These are phyloP conservation scores for Phaeodactylum tricornutum DNA, from an alignment of 108 stramenopile species.

Conservation along the genomic window DNA sequence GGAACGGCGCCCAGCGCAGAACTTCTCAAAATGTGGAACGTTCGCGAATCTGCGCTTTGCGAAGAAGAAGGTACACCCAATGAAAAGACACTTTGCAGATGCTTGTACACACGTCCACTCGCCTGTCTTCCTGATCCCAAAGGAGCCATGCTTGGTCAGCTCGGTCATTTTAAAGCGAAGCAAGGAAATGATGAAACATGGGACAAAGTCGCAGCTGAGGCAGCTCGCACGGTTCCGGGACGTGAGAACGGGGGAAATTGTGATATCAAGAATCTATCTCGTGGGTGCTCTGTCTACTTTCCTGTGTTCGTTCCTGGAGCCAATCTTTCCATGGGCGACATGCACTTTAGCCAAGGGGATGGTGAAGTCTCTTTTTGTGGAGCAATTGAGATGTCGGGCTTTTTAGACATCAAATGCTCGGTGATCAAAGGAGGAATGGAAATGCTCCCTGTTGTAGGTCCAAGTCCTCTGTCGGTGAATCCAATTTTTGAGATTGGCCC, in stretches of 20 bases:
- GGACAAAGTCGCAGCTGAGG: conserved; percentile 35
- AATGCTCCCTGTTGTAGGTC: conserved; percentile 40
- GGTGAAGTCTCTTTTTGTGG: conserved; percentile 65
- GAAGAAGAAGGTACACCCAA: conserved; percentile 40
- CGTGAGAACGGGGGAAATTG: conserved; percentile 65
- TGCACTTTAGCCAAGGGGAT: conserved; percentile 63
- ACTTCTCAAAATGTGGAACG: conserved; percentile 61
- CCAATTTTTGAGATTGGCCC: conserved; percentile 67
- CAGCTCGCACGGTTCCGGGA: conserved; percentile 20
- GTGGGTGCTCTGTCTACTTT: conserved; percentile 60
- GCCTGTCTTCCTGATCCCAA: conserved; percentile 56
- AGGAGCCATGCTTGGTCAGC: conserved; percentile 54
- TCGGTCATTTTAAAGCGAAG: conserved; percentile 44
- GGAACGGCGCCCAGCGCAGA: conserved; percentile 46
- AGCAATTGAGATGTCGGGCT: conserved; percentile 44
- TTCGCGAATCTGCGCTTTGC: conserved; percentile 36
- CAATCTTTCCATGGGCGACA: conserved; percentile 58
- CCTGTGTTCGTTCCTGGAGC: conserved; percentile 62
- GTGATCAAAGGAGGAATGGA: conserved; percentile 62
- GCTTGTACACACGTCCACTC: conserved; percentile 45
- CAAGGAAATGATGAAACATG: conserved; percentile 31
- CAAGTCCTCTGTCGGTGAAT: conserved; percentile 37
- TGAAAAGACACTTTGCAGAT: conserved; percentile 50
- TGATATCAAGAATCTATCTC: conserved; percentile 55
- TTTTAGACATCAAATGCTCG: conserved; percentile 40